Evolutionary conservation across 345 rosid species (phyloP).

Genomic region (Linum tenue): DNA sequence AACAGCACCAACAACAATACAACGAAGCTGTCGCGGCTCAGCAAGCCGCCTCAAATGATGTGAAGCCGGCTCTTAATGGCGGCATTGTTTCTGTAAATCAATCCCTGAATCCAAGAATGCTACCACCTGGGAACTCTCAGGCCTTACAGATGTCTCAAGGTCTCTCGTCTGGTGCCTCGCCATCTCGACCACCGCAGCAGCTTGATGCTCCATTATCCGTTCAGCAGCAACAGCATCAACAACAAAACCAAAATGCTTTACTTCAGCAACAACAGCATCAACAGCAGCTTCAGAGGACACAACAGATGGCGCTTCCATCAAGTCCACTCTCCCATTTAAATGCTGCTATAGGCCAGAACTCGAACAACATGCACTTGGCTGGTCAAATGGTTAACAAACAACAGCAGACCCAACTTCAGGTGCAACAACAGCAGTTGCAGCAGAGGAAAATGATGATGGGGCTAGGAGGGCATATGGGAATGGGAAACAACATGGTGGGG

Average conservation of each 20-base stretch:
- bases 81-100: constrained; percentile 38
- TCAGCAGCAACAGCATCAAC: constrained; percentile 33
- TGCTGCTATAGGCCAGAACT: constrained; percentile 45
- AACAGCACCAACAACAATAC: constrained; percentile 25
- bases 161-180: constrained; percentile 45
- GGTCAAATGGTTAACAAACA: constrained; percentile 66
- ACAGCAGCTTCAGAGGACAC: constrained; percentile 46
- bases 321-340: constrained; percentile 53
- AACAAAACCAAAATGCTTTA: constrained; percentile 46
- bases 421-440: constrained; percentile 28
- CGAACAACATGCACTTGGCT: constrained; percentile 54
- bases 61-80: constrained; percentile 32
- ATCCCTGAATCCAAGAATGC: constrained; percentile 51
- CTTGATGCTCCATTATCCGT: constrained; percentile 45
- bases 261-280: constrained; percentile 46
- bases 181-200: constrained; percentile 57
- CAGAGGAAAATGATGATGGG: constrained; percentile 65
- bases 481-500: constrained; percentile 42
- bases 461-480: constrained; percentile 45
- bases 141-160: constrained; percentile 72
- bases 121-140: constrained; percentile 66
- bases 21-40: constrained; percentile 51
- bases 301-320: constrained; percentile 41
- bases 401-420: constrained; percentile 58
- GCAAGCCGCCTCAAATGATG: constrained; percentile 31